Conservation (phyloP, 139 green algal species). For the Auxenochlorella pyrenoidosa region DNA sequence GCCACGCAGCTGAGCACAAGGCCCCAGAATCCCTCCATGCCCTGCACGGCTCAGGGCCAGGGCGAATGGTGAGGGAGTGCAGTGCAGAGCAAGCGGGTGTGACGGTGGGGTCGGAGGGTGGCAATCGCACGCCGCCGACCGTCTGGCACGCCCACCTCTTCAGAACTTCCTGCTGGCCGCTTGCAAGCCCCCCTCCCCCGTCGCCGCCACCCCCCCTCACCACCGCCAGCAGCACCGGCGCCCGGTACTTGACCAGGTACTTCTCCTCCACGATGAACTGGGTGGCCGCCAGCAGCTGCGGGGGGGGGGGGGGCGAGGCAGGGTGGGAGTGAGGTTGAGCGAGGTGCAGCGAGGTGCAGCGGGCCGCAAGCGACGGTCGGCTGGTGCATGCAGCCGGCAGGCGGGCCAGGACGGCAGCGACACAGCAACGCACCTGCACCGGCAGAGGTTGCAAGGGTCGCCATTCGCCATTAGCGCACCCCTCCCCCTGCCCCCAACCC, state of each 20-base stretch:
- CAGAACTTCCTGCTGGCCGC: neutral
- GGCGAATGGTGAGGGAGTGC: neutral
- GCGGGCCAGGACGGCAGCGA: too few species aligned
- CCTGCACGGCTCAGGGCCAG: neutral
- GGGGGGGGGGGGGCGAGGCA: neutral
- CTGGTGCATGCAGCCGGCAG: neutral
- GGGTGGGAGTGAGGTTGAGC: neutral
- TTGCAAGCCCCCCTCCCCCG: neutral
- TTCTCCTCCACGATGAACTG: conserved; percentile 94
- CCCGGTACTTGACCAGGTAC: conserved; percentile 69
- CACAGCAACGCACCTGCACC: too few species aligned
- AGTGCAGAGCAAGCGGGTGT: neutral
- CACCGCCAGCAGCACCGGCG: conserved; percentile 27
- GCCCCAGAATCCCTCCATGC: conserved; percentile 81
- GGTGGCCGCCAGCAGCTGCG: conserved; percentile 67
- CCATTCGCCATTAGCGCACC: too few species aligned
- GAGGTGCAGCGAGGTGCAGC: neutral
- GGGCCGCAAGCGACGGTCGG: too few species aligned
- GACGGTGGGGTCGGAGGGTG: too few species aligned
- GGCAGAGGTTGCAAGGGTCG: too few species aligned
- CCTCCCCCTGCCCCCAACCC: conserved; percentile 36
- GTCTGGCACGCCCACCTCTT: neutral
- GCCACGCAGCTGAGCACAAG: conserved; percentile 63
- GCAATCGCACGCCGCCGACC: too few species aligned
- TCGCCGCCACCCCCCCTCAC: neutral